Conservation (phyloP, 1,284 basidiomycete species). For the Leccinum pachyderme region DNA sequence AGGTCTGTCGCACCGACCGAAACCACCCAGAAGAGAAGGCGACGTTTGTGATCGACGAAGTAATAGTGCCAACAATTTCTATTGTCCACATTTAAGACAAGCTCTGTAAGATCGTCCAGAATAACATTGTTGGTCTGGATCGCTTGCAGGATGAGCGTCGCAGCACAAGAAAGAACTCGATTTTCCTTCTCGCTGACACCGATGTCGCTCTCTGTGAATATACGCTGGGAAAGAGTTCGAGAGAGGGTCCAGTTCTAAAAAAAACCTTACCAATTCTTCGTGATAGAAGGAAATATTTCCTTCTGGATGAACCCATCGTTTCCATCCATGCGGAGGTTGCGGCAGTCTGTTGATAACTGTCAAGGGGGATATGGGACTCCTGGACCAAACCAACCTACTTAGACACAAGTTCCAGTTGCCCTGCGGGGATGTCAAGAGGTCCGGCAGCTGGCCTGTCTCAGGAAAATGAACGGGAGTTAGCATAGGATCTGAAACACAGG, state of each 20-base stretch:
- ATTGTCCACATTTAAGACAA: constrained; percentile 18
- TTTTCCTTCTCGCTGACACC: not conserved
- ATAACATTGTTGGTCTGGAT: constrained; percentile 1
- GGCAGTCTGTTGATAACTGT: constrained; percentile 8
- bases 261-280: constrained; percentile 12
- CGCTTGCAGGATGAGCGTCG: constrained; percentile 6
- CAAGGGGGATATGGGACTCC: not conserved
- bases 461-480: not conserved
- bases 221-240: constrained; percentile 9
- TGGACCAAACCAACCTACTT: constrained; percentile 2
- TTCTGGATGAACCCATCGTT: constrained; percentile 20
- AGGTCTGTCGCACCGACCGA: not conserved
- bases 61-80: constrained; percentile 11
- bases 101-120: constrained; percentile 16
- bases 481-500: not conserved
- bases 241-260: not conserved
- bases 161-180: constrained; percentile 5
- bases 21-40: constrained; percentile 22
- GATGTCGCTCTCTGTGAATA: constrained; percentile 23
- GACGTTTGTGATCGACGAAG: constrained; percentile 20
- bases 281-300: constrained; percentile 16
- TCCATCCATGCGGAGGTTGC: constrained; percentile 6
- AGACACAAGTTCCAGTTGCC: constrained; percentile 14
- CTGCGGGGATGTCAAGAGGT: constrained; percentile 5
- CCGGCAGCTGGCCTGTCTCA: not conserved